Conservation (phyloP, 108 stramenopile species). For the Skeletonema potamos region DNA sequence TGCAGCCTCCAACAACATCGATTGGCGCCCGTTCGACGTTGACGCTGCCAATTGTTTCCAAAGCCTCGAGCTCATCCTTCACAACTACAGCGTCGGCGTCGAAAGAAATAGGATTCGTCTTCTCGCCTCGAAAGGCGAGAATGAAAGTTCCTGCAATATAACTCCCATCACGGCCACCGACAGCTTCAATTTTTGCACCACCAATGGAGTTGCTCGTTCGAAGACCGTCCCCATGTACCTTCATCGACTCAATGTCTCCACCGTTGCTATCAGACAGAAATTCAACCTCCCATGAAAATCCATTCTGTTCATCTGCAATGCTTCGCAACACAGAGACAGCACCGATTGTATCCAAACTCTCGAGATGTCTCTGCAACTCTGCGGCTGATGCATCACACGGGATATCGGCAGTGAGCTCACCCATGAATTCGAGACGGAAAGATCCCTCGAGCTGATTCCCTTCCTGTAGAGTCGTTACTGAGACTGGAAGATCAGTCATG, state of each 20-base stretch:
- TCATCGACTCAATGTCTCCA: conserved; percentile 53
- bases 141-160: conserved; percentile 38
- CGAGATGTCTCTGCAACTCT: conserved; percentile 51
- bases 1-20: conserved; percentile 59
- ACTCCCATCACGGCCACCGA: conserved; percentile 41
- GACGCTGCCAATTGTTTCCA: conserved; percentile 40
- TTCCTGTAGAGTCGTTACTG: conserved; percentile 55
- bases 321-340: conserved; percentile 58
- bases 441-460: conserved; percentile 74
- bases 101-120: conserved; percentile 37
- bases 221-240: conserved; percentile 46
- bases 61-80: conserved; percentile 54
- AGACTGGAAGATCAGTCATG: conserved; percentile 55
- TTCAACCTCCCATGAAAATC: conserved; percentile 59
- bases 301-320: conserved; percentile 48
- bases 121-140: conserved; percentile 31
- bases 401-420: conserved; percentile 64
- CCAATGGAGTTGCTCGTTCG: conserved; percentile 41
- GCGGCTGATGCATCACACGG: conserved; percentile 59
- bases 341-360: conserved; percentile 56
- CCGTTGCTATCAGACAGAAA: conserved; percentile 66
- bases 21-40: conserved; percentile 41
- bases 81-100: conserved; percentile 63
- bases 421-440: conserved; percentile 65
- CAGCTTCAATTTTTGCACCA: conserved; percentile 34